Base-by-base conservation (phyloP, 148 eudicot genomes). In the Amaranthus palmeri region DNA sequence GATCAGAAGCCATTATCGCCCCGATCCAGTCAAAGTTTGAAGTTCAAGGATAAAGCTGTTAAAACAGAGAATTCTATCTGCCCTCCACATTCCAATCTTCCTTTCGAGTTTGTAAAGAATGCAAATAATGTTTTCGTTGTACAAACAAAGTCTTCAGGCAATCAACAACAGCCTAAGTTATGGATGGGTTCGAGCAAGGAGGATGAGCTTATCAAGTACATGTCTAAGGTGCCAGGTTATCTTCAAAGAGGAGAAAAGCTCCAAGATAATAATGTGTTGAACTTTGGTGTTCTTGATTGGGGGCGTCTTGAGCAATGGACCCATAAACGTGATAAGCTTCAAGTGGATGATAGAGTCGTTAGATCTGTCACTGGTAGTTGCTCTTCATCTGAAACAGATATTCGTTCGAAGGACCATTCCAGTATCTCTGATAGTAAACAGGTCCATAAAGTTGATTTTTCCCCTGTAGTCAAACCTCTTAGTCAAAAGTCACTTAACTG, bases 231-330 rank as follows among this genome's bases (percentile, higher is more conserved):
- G 70, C 98, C 98, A 25, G 85, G 84, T 63, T 93, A 81, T 86
- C 98, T 93, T 42, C 90, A 87, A 62, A 88, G 77, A 61, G 88
- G 81, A 70, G 85, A 84, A 56, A 86, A 75, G 15, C 11, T 74
- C 49, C 92, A 82, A 68, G 96, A 76, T 64, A 93, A 76, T 54
- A 92, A 83, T 53, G 86, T 86, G 54, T 77, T 90, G 70, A 87
- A 83, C 77, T 83, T 88, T 41, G 96, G 96, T 13, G 98, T 93
- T 74, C 89, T 91, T 83, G 97, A 91, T 69, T 91, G 97, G 98
- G 83, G 76, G 17, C 81, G 85, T 62, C 78, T 93, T 43, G 95
- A 91, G 80, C 77, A 78, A 47, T 93, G 96, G 96, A 90, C 82
- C 71, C 79, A 82, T 72, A 79, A 70, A 55, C 83, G 83, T 67